Percentiles rank a stretch among this genome's conserved stretches.
phyloP scores from a whole-genome alignment of 1,139 yeast genomes.

The Yamadazyma diddensiae region DNA sequence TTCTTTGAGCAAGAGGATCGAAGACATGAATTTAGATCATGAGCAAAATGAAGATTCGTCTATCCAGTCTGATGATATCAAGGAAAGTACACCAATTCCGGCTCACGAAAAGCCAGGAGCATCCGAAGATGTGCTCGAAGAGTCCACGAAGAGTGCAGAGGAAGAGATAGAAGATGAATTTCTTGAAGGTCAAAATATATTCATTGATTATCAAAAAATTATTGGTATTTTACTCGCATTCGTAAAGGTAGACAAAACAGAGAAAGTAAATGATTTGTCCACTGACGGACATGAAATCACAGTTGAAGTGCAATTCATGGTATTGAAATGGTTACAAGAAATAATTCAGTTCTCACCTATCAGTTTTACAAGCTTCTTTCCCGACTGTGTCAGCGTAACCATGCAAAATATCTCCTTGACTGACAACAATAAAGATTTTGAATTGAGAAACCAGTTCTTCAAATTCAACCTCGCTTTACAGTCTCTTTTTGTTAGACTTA shows the following conservation, averaged over 20 bases:
- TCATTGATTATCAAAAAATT: conserved; percentile 75
- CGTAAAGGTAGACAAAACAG: conserved; percentile 46
- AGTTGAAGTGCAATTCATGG: conserved; percentile 76
- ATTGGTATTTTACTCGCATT: conserved; percentile 78
- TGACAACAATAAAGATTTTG: conserved; percentile 38
- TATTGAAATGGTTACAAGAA: conserved; percentile 79
- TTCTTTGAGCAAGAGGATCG: background rate
- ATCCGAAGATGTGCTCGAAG: conserved; percentile 5
- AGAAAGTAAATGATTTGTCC: conserved; percentile 26
- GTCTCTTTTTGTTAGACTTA: conserved; percentile 29
- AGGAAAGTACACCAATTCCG: conserved; percentile 3
- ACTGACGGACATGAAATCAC: conserved; percentile 48
- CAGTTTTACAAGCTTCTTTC: conserved; percentile 63
- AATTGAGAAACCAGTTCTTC: conserved; percentile 36
- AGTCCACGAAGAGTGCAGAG: conserved; percentile 14
- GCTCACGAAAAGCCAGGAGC: background rate
- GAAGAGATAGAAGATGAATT: conserved; percentile 39
- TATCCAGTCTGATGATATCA: conserved; percentile 12
- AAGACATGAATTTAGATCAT: conserved; percentile 7
- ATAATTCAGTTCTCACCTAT: conserved; percentile 73
- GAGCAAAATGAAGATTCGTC: conserved; percentile 15
- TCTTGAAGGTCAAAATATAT: conserved; percentile 83
- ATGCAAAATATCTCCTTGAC: conserved; percentile 37
- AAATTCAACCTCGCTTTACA: conserved; percentile 37
- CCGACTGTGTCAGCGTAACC: conserved; percentile 39